These are phyloP conservation scores for Ambrosiella beaveri DNA, from an alignment of 2,329 filamentous ascomycete species.

Conservation along the genomic window DNA sequence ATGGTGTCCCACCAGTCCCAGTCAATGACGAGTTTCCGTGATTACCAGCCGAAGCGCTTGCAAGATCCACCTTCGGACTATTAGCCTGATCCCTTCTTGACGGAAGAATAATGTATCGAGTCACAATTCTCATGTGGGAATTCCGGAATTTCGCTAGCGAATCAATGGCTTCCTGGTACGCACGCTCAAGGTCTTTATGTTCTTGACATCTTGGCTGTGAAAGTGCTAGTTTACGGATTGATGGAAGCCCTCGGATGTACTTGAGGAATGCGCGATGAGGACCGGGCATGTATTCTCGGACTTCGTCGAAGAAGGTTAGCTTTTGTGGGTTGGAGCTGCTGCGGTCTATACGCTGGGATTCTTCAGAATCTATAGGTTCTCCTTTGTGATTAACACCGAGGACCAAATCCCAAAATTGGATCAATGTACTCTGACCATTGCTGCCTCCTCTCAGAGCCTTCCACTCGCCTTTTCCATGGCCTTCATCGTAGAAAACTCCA, in stretches of 20 bases:
- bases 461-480: constrained; percentile 48
- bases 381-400: constrained; percentile 57
- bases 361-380: constrained; percentile 18
- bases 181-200: constrained; percentile 51
- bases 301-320: constrained; percentile 79
- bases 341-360: neutral
- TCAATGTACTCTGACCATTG: constrained; percentile 90
- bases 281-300: constrained; percentile 94
- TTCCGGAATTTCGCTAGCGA: constrained; percentile 57
- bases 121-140: constrained; percentile 91
- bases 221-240: constrained; percentile 68
- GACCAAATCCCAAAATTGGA: constrained; percentile 92
- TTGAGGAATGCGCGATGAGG: constrained; percentile 76
- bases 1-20: constrained; percentile 80
- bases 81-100: constrained; percentile 46
- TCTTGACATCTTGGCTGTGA: constrained; percentile 31
- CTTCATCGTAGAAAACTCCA: constrained; percentile 77
- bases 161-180: constrained; percentile 77
- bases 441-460: constrained; percentile 83
- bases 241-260: constrained; percentile 61
- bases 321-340: constrained; percentile 34
- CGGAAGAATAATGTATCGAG: constrained; percentile 83
- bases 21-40: constrained; percentile 31
- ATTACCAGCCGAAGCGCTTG: constrained; percentile 1
- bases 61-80: neutral